Evolutionary conservation across 768 basidiomycete species (phyloP), one percentile per base, ranked within the genome.

Genomic region (Gautieria morchelliformis): DNA sequence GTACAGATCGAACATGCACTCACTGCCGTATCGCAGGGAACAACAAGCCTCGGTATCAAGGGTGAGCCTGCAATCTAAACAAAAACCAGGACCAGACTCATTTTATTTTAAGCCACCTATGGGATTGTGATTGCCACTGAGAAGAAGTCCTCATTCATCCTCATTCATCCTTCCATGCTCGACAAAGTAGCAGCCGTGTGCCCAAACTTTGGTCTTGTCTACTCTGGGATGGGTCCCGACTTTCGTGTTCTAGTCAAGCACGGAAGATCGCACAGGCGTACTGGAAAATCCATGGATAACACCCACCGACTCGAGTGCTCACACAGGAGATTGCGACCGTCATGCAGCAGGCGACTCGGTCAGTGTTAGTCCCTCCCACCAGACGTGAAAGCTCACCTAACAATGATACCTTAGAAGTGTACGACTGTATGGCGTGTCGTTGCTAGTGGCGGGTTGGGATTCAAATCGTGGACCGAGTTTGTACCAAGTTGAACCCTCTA

Each of bases 1-100:
- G 95, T 99, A 59, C 96, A 99, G 77, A 99, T 99, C 69, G 96
- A 99, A 76, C 96, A 99, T 74, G 96, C 96, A 47, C 78, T 99
- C 60, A 95, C 96, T 56, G 94, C 94, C 33, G 95, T 98, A 58
- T 82, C 89, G 22, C 87, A 89, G 64, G 95, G 95, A 59, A 94
- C 93, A 46, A 98, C 96, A 44, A 93, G 91, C 72, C 82, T 99
- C 46, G 96, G 96, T 55, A 97, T 99, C 71, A 98, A 98, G 79
- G 96, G 96, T 94, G 14, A 61, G 74, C 66, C 53, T 37, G 35
- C 35, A 37, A 37, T 37, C 51, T 37, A 52, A n/a, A 19, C 37
- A 52, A 4, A 7, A 41, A 33, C 14, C 24, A 15, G 2, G 53
- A 42, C 27, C 24, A 17, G 45, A 15, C 33, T 30, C 52, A 37